Conservation (phyloP, 2,329 filamentous ascomycete genomes). For the Diaporthe citrichinensis region DNA sequence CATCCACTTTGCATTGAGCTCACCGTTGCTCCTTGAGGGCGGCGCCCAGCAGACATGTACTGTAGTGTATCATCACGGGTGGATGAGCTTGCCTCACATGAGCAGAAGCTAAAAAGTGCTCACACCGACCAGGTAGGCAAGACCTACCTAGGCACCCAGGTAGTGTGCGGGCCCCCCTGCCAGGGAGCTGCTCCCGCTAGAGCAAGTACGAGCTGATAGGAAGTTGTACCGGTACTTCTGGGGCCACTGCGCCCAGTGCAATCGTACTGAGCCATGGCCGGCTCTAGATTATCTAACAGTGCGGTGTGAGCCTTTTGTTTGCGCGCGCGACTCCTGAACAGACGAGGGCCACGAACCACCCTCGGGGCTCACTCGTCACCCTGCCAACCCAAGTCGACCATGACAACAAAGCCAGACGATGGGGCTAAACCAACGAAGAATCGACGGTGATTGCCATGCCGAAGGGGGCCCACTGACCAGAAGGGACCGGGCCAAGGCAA, state of each 20-base stretch:
- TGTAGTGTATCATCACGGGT: slow-evolving; percentile 2
- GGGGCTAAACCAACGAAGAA: neutral
- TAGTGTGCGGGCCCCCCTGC: slow-evolving; percentile 6
- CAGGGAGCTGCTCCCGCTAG: slow-evolving; percentile 7
- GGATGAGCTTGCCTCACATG: slow-evolving; percentile 5
- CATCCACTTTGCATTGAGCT: slow-evolving; percentile 10
- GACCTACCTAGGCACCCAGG: neutral
- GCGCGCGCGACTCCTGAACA: neutral
- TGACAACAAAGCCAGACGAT: slow-evolving; percentile 3
- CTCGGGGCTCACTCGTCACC: neutral
- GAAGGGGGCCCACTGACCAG: neutral
- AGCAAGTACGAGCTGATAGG: neutral
- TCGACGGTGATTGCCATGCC: neutral
- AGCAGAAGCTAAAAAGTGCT: neutral
- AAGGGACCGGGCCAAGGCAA: neutral
- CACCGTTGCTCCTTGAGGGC: neutral
- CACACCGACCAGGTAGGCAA: neutral
- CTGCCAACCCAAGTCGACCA: neutral
- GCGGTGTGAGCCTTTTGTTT: neutral
- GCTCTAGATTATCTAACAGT: neutral
- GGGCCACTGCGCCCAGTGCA: neutral
- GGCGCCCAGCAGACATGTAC: neutral
- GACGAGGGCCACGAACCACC: neutral
- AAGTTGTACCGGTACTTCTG: slow-evolving; percentile 10
- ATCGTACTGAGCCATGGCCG: neutral